These are phyloP conservation scores for Suillus subalutaceus DNA, from an alignment of 768 basidiomycete genomes.

Conservation along the genomic window DNA sequence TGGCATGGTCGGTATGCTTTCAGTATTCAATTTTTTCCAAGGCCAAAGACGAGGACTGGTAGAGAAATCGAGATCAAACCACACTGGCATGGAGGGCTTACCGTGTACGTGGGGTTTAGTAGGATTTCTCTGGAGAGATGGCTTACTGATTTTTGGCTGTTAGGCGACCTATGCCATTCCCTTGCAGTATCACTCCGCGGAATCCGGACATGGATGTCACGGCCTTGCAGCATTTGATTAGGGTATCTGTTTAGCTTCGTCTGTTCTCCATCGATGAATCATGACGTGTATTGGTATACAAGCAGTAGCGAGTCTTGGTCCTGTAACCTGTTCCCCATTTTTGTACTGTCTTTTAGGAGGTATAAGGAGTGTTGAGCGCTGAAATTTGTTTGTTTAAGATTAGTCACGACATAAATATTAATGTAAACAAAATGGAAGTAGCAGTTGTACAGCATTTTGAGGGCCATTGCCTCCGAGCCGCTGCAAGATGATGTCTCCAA, in stretches of 20 bases:
- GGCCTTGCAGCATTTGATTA: constrained; percentile 2
- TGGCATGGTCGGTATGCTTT: constrained; percentile 8
- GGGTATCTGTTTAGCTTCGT: background rate
- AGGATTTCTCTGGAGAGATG: no score
- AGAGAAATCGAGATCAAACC: constrained; percentile 12
- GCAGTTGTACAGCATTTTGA: background rate
- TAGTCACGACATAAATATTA: no score
- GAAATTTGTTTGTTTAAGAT: no score
- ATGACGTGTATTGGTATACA: background rate
- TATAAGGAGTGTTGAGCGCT: no score
- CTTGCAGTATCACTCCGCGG: constrained; percentile 9
- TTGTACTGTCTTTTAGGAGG: background rate
- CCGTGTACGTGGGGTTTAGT: constrained; percentile 1
- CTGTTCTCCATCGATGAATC: background rate
- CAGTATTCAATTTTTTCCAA: constrained; percentile 8
- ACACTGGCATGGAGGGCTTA: constrained; percentile 6
- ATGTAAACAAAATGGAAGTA: background rate
- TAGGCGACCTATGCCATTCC: constrained; percentile 10
- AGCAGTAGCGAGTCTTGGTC: background rate
- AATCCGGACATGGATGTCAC: constrained; percentile 8
- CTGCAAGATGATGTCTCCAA: background rate
- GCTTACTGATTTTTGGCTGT: background rate
- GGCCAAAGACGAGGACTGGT: constrained; percentile 13
- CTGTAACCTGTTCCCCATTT: background rate
- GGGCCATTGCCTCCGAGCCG: background rate